phyloP scores from a whole-genome alignment of 139 green algal genomes.

The Chlorella sp. region DNA sequence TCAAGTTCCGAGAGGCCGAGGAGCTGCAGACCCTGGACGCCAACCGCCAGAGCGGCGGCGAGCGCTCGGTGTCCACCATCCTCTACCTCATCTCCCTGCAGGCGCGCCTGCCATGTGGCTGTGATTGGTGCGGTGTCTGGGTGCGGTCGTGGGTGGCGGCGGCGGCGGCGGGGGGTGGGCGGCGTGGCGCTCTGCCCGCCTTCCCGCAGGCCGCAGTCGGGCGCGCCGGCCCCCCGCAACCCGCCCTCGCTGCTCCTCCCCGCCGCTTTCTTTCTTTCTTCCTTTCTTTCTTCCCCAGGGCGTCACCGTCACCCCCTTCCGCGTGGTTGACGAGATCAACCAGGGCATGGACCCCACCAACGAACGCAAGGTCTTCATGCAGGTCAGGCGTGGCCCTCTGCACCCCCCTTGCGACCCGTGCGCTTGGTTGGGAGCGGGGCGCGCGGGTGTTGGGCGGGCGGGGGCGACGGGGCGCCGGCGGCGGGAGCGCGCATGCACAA shows the following conservation, averaged over 20 bases:
- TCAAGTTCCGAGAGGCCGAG: constrained; percentile 82
- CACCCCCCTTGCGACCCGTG: too few relatives aligned
- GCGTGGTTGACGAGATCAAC: constrained; percentile 99
- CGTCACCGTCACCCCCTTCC: constrained; percentile 90
- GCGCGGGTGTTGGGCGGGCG: too few relatives aligned
- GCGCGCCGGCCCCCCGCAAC: too few relatives aligned
- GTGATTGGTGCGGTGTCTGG: too few relatives aligned
- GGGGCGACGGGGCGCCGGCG: too few relatives aligned
- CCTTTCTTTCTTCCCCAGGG: constrained; percentile 48
- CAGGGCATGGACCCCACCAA: constrained; percentile 98
- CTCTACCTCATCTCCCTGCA: constrained; percentile 97
- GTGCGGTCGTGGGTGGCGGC: too few relatives aligned
- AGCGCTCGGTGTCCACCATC: constrained; percentile 95
- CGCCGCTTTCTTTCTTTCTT: too few relatives aligned
- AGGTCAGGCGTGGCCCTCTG: too few relatives aligned
- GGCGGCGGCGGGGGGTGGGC: background rate
- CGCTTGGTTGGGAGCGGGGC: too few relatives aligned
- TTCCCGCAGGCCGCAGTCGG: too few relatives aligned
- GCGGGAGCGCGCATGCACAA: too few relatives aligned
- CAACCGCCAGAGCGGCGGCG: constrained; percentile 87
- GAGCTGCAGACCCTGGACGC: constrained; percentile 82
- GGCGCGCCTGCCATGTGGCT: constrained; percentile 47
- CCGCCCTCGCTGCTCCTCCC: background rate
- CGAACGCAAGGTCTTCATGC: constrained; percentile 93
- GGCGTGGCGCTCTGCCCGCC: background rate